These are phyloP conservation scores for Eleusine coracana DNA, from an alignment of 176 grass and related monocot genomes.

Conservation along the genomic window DNA sequence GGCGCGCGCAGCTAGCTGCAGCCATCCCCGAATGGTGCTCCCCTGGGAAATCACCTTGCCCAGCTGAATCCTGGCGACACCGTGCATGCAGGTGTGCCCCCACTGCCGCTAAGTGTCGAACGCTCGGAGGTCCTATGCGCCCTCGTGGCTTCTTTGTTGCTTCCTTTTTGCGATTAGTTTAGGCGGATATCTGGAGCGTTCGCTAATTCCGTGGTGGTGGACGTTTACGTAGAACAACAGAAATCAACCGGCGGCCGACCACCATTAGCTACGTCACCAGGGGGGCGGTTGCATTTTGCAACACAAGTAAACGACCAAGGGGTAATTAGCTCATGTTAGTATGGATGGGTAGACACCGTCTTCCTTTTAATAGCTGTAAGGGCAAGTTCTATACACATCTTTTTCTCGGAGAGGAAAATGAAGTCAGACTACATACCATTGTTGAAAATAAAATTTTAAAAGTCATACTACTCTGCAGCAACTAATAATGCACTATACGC, in stretches of 20 bases:
- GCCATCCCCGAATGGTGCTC: slow-evolving; percentile 39
- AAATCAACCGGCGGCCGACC: slow-evolving; percentile 27
- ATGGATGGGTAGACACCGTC: neutral
- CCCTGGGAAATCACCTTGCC: slow-evolving; percentile 47
- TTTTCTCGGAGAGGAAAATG: slow-evolving; percentile 1
- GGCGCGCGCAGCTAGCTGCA: neutral
- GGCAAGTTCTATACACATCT: neutral
- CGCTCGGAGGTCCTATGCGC: neutral
- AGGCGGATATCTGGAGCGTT: neutral
- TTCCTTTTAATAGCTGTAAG: neutral
- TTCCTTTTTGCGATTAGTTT: slow-evolving; percentile 8
- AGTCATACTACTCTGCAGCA: neutral
- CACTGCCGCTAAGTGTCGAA: slow-evolving; percentile 10
- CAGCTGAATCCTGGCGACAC: slow-evolving; percentile 32
- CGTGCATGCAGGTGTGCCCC: slow-evolving; percentile 7
- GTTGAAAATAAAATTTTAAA: too few species aligned
- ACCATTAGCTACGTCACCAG: neutral
- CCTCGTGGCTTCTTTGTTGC: slow-evolving; percentile 24
- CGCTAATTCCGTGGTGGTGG: slow-evolving; percentile 20
- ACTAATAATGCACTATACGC: neutral
- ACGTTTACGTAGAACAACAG: neutral
- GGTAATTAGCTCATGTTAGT: neutral
- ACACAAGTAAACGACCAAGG: neutral
- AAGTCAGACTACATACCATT: slow-evolving; percentile 11
- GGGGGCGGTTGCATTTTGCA: neutral